A percentile compares a stretch with the other conserved stretches of the same genome.
Evolutionary conservation across 2,329 filamentous ascomycete genomes (phyloP).

Genomic region (Trichoderma sp.): DNA sequence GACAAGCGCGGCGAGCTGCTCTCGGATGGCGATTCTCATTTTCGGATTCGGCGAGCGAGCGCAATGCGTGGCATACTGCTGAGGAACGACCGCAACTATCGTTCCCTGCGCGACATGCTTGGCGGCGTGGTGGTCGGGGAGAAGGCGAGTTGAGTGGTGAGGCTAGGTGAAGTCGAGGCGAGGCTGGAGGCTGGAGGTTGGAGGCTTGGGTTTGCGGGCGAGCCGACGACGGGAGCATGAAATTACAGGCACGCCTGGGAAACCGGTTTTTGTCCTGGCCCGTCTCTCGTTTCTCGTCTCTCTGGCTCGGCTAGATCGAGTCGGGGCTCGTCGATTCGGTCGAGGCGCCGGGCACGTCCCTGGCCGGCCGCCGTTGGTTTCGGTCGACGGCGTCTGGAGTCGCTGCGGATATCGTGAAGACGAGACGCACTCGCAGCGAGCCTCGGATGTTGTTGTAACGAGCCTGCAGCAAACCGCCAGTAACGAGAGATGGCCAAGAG

Average conservation of each 20-base stretch:
- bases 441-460: neutral
- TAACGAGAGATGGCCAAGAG: neutral
- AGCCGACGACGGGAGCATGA: neutral
- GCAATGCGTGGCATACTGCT: slow-evolving; percentile 22
- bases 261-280: neutral
- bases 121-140: neutral
- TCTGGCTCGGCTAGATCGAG: neutral
- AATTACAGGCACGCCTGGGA: too few relatives aligned
- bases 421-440: neutral
- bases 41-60: slow-evolving; percentile 9
- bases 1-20: slow-evolving; percentile 83
- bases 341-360: neutral
- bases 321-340: neutral
- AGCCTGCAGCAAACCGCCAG: neutral
- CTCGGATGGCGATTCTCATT: slow-evolving; percentile 86
- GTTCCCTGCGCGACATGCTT: slow-evolving; percentile 17
- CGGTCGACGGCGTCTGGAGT: neutral
- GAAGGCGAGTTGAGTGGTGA: neutral
- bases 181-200: neutral
- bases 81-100: slow-evolving; percentile 8
- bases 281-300: neutral
- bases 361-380: neutral
- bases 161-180: neutral
- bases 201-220: neutral
- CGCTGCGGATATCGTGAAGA: neutral